Base-by-base conservation (phyloP, 1,284 basidiomycete species). In the Stygiomarasmius scandens region DNA sequence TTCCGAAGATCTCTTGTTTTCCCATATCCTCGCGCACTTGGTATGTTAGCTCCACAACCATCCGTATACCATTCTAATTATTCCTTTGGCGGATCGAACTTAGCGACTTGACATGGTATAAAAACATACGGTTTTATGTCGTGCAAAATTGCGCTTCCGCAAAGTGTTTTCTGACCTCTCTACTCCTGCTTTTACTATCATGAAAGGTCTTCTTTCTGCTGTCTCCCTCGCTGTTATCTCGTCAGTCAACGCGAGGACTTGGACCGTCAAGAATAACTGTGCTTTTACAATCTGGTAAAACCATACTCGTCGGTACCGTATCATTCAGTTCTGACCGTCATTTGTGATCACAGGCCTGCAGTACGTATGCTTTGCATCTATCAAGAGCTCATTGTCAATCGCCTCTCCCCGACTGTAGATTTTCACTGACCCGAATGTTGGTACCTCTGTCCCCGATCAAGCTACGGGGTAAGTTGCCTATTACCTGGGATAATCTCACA, bases 181-280 rank as follows among this genome's bases (percentile, higher is more conserved):
- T 32, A 6, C 12, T 32, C 29, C 29, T 32, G 29, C 29, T 32
- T 12, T 32, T 5, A 32, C 45, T 19, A 44, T n/a, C 38, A 58
- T 58, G 57, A 58, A 51, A 16, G 57, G 53, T 27, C 34, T 58
- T 19, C 11, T 55, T 23, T 49, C 52, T 27, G 23, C 52, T 14
- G 43, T 52, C 46, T 51, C 57, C 38, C 48, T 58, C 29, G 48
- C 53, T 41, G 22, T 61, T 46, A 55, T 52, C 20, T 46, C 62
- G 4, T 38, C 36, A 25, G 57, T 49, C 16, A 58, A 47, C 34
- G 55, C 55, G 9, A 12, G 38, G 5, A 59, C 56, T 5, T 55
- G 62, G 23, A 65, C 64, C 3, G 64, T 65, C 8, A 63, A 56
- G 47, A 65, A 65, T 56, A 59, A 58, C 50, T 65, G 64, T 46